Evolutionary conservation across 1,284 basidiomycete genomes (phyloP).

Genomic region (Prillingera fragicola): DNA sequence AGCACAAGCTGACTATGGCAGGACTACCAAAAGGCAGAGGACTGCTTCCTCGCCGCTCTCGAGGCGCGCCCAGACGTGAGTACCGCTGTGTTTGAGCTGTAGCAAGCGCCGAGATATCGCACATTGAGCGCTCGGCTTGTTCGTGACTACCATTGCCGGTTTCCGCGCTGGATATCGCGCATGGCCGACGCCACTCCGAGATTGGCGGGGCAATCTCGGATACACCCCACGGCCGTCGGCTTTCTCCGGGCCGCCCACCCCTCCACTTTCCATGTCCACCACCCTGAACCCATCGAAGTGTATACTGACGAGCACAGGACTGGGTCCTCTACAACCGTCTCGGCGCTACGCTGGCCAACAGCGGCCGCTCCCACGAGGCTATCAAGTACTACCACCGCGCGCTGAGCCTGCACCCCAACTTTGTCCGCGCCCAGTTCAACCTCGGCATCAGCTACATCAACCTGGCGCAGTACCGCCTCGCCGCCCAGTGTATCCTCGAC

Average conservation of each 20-base stretch:
- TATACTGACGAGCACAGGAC: too few species aligned
- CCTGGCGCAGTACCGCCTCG: slow-evolving; percentile 75
- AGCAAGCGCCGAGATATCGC: too few species aligned
- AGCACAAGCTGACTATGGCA: slow-evolving; percentile 39
- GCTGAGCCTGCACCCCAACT: slow-evolving; percentile 81
- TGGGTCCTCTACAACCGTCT: slow-evolving; percentile 96
- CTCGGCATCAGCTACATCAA: slow-evolving; percentile 87
- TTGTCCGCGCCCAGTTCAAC: slow-evolving; percentile 89
- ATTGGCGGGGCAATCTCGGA: too few species aligned
- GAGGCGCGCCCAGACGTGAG: slow-evolving; percentile 77
- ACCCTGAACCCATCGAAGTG: too few species aligned
- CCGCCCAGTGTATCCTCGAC: slow-evolving; percentile 75
- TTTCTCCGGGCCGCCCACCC: too few species aligned
- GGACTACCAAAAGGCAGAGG: slow-evolving; percentile 86
- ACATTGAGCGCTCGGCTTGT: too few species aligned
- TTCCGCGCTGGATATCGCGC: too few species aligned
- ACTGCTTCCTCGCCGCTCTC: slow-evolving; percentile 88
- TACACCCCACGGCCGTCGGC: too few species aligned
- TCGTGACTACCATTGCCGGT: too few species aligned
- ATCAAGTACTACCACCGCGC: slow-evolving; percentile 85
- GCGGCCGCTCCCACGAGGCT: slow-evolving; percentile 74
- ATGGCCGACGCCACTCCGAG: too few species aligned
- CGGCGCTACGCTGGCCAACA: slow-evolving; percentile 91
- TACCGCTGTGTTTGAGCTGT: too few species aligned
- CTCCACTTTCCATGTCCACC: too few species aligned